Base-by-base conservation (phyloP, 768 basidiomycete genomes). In the Pleurotus pulmonarius region DNA sequence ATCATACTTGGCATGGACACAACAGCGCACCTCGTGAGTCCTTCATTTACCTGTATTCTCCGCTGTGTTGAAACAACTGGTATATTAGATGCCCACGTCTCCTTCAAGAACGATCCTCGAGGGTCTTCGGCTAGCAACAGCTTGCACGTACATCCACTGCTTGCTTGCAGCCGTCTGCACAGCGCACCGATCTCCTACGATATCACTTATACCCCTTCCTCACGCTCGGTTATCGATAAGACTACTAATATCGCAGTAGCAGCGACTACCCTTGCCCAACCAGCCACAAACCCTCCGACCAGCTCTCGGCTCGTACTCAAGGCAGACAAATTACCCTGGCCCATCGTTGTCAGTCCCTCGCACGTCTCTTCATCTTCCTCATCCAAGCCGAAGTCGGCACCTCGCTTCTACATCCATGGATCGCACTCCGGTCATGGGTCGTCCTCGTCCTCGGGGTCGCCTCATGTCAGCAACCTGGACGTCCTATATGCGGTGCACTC, bases 161-260 rank as follows among this genome's bases (percentile, higher is more conserved):
- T 87, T 48, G 82, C 85, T 3, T 75, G 77, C 49, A 80, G 79
- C 24, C 77, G 78, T 41, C 70, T 80, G 15, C 80, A 83, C 58
- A 77, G 73, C 56, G 82, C 86, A 2, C 85, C 86, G 26, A 83
- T 88, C 55, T 79, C 79, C 26, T 87, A 83, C 67, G 83, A 88
- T 63, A 67, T 83, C 16, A 72, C 70, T 1, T 82, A 75, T 59
- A 74, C 83, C 1, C 86, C 86, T 11, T 83, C 83, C 18, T 73
- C 81, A 13, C 76, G 77, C 37, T 82, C 81, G 16, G 75, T 87
- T 43, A 71, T 85, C 18, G 83, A 86, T 59, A 77, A 78, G 7
- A 75, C 72, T 9, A 83, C 81, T 3, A 79, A 76, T 58, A 69
- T 72, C 2, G 70, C 86, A 2, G 79, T 88, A 38, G 82, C 84